phyloP scores from a whole-genome alignment of 768 basidiomycete species.

The Rhodotorula toruloides region DNA sequence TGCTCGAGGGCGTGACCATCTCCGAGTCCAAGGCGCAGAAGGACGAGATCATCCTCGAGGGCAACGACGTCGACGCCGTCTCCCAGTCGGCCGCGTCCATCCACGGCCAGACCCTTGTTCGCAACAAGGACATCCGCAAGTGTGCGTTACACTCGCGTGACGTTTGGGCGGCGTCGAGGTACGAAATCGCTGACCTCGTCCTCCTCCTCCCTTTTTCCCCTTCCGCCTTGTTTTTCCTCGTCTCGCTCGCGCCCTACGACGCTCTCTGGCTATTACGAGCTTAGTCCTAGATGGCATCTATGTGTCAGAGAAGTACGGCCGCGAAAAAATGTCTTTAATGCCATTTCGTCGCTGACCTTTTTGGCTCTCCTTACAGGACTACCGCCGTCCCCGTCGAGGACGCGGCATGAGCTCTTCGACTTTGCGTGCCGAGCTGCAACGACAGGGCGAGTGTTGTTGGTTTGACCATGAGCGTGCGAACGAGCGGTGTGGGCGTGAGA shows the following conservation, averaged over 20 bases:
- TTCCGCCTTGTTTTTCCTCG: background rate
- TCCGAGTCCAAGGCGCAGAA: constrained; percentile 85
- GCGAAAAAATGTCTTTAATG: too few species aligned
- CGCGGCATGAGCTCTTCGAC: too few species aligned
- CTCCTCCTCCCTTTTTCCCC: too few species aligned
- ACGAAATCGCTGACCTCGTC: background rate
- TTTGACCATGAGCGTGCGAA: too few species aligned
- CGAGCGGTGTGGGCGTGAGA: too few species aligned
- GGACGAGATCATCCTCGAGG: constrained; percentile 58
- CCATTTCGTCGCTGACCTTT: too few species aligned
- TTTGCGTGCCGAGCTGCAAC: too few species aligned
- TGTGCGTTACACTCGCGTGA: constrained; percentile 44
- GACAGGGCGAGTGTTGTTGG: too few species aligned
- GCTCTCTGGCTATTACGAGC: background rate
- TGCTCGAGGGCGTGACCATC: constrained; percentile 82
- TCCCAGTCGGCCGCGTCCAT: constrained; percentile 99
- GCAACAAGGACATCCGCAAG: constrained; percentile 99
- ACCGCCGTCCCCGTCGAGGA: too few species aligned
- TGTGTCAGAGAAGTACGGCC: constrained; percentile 46
- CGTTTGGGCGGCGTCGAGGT: background rate
- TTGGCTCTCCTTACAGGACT: too few species aligned
- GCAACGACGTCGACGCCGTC: constrained; percentile 67
- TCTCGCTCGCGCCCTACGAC: too few species aligned
- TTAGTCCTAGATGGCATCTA: constrained; percentile 44
- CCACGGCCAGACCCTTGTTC: constrained; percentile 90